Percentiles rank a stretch among this genome's conserved stretches.
Conservation (phyloP, 805 yeast genomes). For the Candida easanensis region DNA sequence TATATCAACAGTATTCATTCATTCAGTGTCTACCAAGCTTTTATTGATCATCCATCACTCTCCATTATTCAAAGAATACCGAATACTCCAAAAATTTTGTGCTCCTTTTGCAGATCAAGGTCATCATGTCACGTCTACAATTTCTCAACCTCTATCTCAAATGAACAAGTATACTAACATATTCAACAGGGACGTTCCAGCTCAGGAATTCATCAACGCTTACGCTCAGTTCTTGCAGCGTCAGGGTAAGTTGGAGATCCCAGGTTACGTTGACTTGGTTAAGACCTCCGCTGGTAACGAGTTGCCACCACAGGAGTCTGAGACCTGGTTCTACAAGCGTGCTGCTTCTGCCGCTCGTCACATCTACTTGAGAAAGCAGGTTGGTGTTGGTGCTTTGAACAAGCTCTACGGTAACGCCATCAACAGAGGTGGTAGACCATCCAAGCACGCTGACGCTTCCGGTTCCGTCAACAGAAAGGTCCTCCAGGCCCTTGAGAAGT, state of each 20-base stretch:
- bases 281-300: constrained; percentile 99
- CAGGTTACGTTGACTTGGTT: constrained; percentile 99
- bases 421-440: constrained; percentile 99
- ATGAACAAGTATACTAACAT: background rate
- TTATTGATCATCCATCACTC: too few species aligned
- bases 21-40: too few species aligned
- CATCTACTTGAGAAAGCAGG: constrained; percentile 98
- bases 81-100: too few species aligned
- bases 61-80: too few species aligned
- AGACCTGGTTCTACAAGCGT: constrained; percentile 99
- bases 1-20: too few species aligned
- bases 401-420: constrained; percentile 98
- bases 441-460: constrained; percentile 98
- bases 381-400: constrained; percentile 99
- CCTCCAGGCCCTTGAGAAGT: constrained; percentile 96
- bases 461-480: constrained; percentile 99
- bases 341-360: constrained; percentile 99
- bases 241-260: constrained; percentile 99
- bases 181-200: constrained; percentile 97
- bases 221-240: constrained; percentile 99
- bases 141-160: background rate
- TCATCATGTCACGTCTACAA: background rate
- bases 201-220: constrained; percentile 99
- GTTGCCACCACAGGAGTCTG: constrained; percentile 99
- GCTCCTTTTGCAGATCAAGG: too few species aligned